Evolutionary conservation across 352 stramenopile genomes (phyloP).

Genomic region (Globisporangium recalcitrans): DNA sequence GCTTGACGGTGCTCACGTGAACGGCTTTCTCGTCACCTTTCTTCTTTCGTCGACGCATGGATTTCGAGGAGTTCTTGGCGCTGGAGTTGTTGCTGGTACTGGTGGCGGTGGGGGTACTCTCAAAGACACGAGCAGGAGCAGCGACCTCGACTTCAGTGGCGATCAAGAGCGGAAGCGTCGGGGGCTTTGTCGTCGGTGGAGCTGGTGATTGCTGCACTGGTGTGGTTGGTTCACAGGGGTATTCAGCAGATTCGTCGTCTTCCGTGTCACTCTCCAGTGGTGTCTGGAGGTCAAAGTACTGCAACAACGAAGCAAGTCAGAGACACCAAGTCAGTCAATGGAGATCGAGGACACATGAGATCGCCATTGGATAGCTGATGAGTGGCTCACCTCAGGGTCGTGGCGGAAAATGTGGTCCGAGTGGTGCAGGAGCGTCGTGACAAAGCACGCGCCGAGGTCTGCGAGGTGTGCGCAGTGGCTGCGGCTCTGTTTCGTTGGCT

Average conservation of each 20-base stretch:
- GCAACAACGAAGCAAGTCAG: background rate
- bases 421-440: conserved; percentile 49
- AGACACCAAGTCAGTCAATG: background rate
- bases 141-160: conserved; percentile 12
- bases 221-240: conserved; percentile 6
- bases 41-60: conserved; percentile 36
- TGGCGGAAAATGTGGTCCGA: conserved; percentile 70
- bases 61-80: conserved; percentile 11
- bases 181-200: background rate
- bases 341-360: background rate
- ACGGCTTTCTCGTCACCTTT: conserved; percentile 25
- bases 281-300: conserved; percentile 27
- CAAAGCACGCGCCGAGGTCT: conserved; percentile 48
- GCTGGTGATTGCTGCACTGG: background rate
- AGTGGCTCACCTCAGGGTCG: conserved; percentile 33
- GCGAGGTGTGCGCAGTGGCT: conserved; percentile 8
- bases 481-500: background rate
- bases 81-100: conserved; percentile 2
- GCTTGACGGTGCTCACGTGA: conserved; percentile 5
- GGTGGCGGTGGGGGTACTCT: background rate
- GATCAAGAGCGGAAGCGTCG: conserved; percentile 15
- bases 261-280: conserved; percentile 53
- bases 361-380: background rate
- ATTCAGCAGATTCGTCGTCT: conserved; percentile 43
- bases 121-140: background rate